Conservation (phyloP, 169 alveolate species). For the Besnoitia besnoiti region DNA sequence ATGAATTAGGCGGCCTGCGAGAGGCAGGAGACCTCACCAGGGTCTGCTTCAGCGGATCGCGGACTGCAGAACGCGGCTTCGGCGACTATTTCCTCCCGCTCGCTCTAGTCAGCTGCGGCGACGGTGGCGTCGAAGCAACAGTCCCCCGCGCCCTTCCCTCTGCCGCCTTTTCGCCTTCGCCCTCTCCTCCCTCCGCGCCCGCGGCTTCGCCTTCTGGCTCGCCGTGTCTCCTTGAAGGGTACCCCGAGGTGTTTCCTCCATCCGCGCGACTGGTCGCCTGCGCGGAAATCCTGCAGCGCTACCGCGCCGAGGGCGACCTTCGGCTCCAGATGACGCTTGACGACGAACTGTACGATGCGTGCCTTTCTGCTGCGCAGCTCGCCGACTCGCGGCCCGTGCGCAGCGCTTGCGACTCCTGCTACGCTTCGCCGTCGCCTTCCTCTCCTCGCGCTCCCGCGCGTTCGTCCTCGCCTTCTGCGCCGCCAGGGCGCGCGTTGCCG, state of each 20-base stretch:
- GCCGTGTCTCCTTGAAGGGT: neutral
- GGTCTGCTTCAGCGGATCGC: neutral
- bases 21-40: neutral
- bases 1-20: neutral
- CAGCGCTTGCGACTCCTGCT: too few relatives aligned
- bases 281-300: neutral
- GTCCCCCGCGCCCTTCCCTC: neutral
- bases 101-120: neutral
- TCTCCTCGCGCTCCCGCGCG: too few relatives aligned
- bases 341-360: neutral
- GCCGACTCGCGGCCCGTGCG: neutral
- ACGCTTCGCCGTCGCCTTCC: too few relatives aligned
- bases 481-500: neutral
- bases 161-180: neutral
- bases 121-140: neutral
- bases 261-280: neutral
- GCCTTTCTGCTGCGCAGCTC: neutral
- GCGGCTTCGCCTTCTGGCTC: neutral
- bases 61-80: neutral
- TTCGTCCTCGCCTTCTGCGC: too few relatives aligned
- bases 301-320: neutral
- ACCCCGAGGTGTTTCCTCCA: neutral
- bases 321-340: neutral
- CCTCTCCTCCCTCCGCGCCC: neutral
- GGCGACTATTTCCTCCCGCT: neutral